Evolutionary conservation across 2,329 filamentous ascomycete genomes (phyloP), one percentile per base, ranked within the genome.

Genomic region (Monosporascus sp.): DNA sequence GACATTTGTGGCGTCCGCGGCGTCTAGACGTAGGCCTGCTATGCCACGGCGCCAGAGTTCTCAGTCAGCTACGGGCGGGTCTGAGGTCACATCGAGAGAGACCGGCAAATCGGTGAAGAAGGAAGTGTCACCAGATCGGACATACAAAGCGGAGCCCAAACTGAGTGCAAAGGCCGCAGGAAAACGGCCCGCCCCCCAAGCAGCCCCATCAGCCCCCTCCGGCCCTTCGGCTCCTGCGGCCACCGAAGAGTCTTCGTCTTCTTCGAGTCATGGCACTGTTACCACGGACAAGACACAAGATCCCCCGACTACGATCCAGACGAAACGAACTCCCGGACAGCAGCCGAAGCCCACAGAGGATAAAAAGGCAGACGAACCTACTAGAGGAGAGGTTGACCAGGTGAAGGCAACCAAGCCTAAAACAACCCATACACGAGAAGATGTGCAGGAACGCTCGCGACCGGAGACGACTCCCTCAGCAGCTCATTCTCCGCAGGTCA

Each of bases 41-140:
- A 67, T 80, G 54, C 65, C 73, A 15, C 73, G 76, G 47, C 73
- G 75, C 37, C 66, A 70, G 38, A 80, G 75, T 57, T 80, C 78
- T 1, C 79, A 78, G 51, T 72, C 73, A 6, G 73, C 75, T 3
- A 63, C 65, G 7, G 66, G 60, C 37, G 58, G 59, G 14, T 67
- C 70, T 17, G 71, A 74, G 14, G 52, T 55, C 31, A 60, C 58
- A n/a, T 56, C 64, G 24, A 70, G 67, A 55, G 70, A 74, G 5
- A 31, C 31, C 31, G 31, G 31, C 31, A 46, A 27, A n/a, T 15
- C 14, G 22, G 43, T n/a, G 22, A 17, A 18, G 24, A 46, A 17
- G 15, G 14, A 17, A 27, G 24, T 25, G 3, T 46, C 43, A 46
- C 24, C 15, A 3, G 22, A 17, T 5, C 24, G 25, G 20, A n/a